A percentile compares a stretch with the other conserved stretches of the same genome.
phyloP scores from a whole-genome alignment of 148 eudicot species.

The Chenopodium quinoa region DNA sequence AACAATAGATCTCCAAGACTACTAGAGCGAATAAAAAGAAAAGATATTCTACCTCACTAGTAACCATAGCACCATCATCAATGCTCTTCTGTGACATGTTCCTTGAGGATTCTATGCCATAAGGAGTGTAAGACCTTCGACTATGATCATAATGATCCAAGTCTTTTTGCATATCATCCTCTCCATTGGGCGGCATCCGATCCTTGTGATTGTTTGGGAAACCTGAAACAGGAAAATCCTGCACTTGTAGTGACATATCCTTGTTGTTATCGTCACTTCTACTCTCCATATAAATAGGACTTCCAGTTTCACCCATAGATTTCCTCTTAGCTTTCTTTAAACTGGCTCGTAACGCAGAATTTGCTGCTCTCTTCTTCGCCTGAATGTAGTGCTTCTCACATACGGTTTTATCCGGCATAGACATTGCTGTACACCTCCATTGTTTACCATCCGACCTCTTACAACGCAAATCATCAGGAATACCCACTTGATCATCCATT shows the following conservation, averaged over 20 bases:
- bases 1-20: background rate
- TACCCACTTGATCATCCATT: constrained; percentile 52
- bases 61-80: constrained; percentile 42
- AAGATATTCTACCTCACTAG: constrained; percentile 43
- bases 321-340: constrained; percentile 71
- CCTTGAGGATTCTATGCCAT: constrained; percentile 48
- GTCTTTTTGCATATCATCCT: constrained; percentile 55
- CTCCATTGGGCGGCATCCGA: constrained; percentile 39
- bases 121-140: constrained; percentile 45
- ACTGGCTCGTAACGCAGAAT: constrained; percentile 86
- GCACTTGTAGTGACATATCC: constrained; percentile 50
- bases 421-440: constrained; percentile 98
- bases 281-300: constrained; percentile 62
- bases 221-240: constrained; percentile 43
- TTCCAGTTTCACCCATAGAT: constrained; percentile 56
- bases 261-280: constrained; percentile 86
- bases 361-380: constrained; percentile 97
- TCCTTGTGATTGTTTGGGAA: constrained; percentile 48
- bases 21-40: background rate
- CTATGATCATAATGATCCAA: constrained; percentile 48
- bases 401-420: constrained; percentile 97
- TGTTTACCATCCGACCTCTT: constrained; percentile 98
- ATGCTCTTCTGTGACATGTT: constrained; percentile 44
- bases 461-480: constrained; percentile 91
- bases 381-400: constrained; percentile 97